Percentiles rank a stretch among this genome's conserved stretches.
Conservation (phyloP, 768 basidiomycete genomes). For the Mycena venus region DNA sequence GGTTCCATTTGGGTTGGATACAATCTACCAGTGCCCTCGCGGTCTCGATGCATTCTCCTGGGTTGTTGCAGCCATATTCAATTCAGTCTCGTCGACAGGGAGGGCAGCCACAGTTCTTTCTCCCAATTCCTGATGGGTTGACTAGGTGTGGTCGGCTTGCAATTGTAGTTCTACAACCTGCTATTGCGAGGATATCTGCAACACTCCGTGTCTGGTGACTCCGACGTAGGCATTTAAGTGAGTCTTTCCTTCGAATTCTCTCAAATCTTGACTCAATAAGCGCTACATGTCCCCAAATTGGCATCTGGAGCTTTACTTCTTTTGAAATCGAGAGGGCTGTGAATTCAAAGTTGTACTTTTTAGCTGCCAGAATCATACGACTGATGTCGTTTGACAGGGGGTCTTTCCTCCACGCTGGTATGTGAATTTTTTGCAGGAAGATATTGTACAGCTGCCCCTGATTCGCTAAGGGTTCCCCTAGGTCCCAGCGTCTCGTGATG, state of each 20-base stretch:
- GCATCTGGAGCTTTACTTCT: not conserved
- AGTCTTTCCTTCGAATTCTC: not conserved
- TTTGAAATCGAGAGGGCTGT: not conserved
- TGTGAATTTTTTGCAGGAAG: not conserved
- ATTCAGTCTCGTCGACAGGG: not conserved
- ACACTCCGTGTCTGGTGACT: too few relatives aligned
- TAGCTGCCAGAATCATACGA: not conserved
- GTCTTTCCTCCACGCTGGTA: not conserved
- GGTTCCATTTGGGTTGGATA: constrained; percentile 14
- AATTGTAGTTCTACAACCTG: not conserved
- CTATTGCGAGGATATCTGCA: too few relatives aligned
- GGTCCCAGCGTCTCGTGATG: not conserved
- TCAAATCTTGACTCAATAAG: not conserved
- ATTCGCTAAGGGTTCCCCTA: not conserved
- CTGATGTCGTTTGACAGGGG: not conserved
- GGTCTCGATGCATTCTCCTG: not conserved
- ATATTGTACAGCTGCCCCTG: too few relatives aligned
- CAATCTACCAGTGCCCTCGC: not conserved
- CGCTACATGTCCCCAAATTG: not conserved
- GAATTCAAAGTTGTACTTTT: constrained; percentile 3
- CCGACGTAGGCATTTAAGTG: too few relatives aligned
- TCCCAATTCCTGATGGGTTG: constrained; percentile 5
- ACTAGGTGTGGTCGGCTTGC: not conserved
- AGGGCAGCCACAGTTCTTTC: not conserved
- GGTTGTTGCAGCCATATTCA: too few relatives aligned